phyloP scores from a whole-genome alignment of 2,329 filamentous ascomycete genomes.

The Penicillium crustosum region DNA sequence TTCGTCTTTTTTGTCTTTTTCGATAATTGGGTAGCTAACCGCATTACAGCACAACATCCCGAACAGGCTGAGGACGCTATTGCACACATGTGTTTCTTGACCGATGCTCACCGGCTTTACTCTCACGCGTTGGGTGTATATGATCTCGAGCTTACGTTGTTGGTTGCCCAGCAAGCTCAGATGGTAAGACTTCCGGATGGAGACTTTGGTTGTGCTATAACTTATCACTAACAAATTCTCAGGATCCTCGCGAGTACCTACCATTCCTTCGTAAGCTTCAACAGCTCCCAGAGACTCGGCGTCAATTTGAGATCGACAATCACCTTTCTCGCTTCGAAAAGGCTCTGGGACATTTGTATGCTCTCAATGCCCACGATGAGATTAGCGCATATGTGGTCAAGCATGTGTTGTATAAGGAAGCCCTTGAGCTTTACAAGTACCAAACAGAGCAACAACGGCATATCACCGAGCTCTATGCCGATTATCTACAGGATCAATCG shows the following conservation, averaged over 20 bases:
- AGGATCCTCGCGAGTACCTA: slow-evolving; percentile 88
- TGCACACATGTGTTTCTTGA: slow-evolving; percentile 96
- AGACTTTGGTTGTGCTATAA: background rate
- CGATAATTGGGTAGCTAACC: slow-evolving; percentile 11
- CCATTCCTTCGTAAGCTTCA: slow-evolving; percentile 90
- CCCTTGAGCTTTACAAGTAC: slow-evolving; percentile 81
- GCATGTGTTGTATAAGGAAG: slow-evolving; percentile 74
- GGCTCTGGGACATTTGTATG: slow-evolving; percentile 73
- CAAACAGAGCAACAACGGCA: slow-evolving; percentile 64
- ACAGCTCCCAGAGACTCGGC: slow-evolving; percentile 66
- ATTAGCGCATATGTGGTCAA: slow-evolving; percentile 74
- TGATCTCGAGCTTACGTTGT: slow-evolving; percentile 80
- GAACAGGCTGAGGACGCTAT: slow-evolving; percentile 82
- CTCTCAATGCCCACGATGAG: slow-evolving; percentile 73
- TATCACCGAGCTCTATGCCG: slow-evolving; percentile 77
- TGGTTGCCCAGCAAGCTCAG: slow-evolving; percentile 94
- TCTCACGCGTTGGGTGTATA: slow-evolving; percentile 89
- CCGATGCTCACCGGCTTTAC: slow-evolving; percentile 88
- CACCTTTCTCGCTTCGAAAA: slow-evolving; percentile 75
- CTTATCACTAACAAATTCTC: slow-evolving; percentile 13
- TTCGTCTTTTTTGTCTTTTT: background rate
- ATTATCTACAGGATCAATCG: slow-evolving; percentile 71
- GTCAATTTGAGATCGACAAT: slow-evolving; percentile 84
- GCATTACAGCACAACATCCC: slow-evolving; percentile 55
- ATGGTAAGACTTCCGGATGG: slow-evolving; percentile 49